Base-by-base conservation (phyloP, 2,329 filamentous ascomycete species). In the Xylariaceae sp. region DNA sequence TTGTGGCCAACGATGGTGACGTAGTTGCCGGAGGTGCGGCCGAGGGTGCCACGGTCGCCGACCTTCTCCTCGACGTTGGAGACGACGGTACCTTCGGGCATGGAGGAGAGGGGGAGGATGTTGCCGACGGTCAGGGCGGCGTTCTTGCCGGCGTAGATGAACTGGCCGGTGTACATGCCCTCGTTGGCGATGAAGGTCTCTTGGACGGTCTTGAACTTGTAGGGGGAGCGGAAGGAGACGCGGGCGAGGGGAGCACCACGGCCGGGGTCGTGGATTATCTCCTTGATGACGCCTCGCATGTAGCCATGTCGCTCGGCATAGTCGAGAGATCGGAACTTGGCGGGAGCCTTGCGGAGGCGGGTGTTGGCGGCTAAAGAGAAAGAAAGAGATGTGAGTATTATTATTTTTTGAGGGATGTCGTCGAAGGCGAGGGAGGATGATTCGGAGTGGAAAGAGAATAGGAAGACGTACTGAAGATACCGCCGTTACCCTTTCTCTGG, bases 181-280 rank as follows among this genome's bases (percentile, higher is more conserved):
- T 97, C 93, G 79, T 97, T 98, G 76, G 93, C 93, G 71, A 98
- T 98, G 86, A 98, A 96, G 64, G 93, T 98, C 86, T 98, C 91
- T 74, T 86, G 92, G 73, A 90, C 79, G 72, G 91, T 85, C 85
- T 95, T 95, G 87, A 88, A 97, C 75, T 85, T 83, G 86, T 98
- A 98, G 66, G 93, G 90, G 76, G 95, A 88, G 67, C 93, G 91
- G 88, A 98, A 98, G 65, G 83, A 77, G 68, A 98, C 91, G 76
- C 88, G 89, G 72, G 93, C 93, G 69, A 98, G 88, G 65, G 93
- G 93, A 75, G 94, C 90, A 79, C 93, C 93, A 78, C 93, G 91
- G 73, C 93, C 93, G 66, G 91, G 83, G 77, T 98, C 93, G 85
- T 98, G 93, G 76, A 98, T 87, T 76, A 97, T 96, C 69, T 97